Percentiles rank a stretch among this genome's conserved stretches.
phyloP scores from a whole-genome alignment of 2,329 filamentous ascomycete species.

The Periconia macrospinosa region DNA sequence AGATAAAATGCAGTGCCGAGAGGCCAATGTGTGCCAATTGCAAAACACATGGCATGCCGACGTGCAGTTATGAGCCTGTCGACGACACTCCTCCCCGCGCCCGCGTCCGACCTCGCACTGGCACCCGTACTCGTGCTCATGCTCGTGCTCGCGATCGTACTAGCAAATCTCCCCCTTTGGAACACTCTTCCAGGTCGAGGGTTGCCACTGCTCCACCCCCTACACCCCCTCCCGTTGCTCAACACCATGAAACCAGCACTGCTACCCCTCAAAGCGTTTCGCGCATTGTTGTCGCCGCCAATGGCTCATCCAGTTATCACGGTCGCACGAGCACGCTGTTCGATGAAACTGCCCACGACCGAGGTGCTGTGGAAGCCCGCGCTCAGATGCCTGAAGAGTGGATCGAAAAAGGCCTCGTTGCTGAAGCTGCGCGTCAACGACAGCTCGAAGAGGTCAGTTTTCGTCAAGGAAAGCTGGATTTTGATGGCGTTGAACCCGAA shows the following conservation, averaged over 20 bases:
- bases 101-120: too few species aligned
- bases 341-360: conserved; percentile 41
- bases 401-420: conserved; percentile 51
- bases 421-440: conserved; percentile 52
- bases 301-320: conserved; percentile 50
- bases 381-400: conserved; percentile 39
- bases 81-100: conserved; percentile 28
- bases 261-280: conserved; percentile 33
- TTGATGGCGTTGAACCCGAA: conserved; percentile 58
- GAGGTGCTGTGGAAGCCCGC: conserved; percentile 15
- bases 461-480: conserved; percentile 52
- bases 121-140: too few species aligned
- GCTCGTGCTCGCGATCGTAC: conserved; percentile 19
- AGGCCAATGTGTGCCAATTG: conserved; percentile 52
- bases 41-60: conserved; percentile 45
- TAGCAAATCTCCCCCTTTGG: conserved; percentile 17
- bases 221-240: too few species aligned
- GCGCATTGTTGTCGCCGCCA: conserved; percentile 46
- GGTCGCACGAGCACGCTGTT: conserved; percentile 55
- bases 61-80: conserved; percentile 47
- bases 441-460: conserved; percentile 56
- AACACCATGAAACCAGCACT: background rate
- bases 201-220: background rate
- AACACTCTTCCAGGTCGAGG: conserved; percentile 7
- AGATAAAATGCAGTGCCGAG: conserved; percentile 55